Evolutionary conservation across 371 early-diverging fungal species (phyloP), one percentile per base, ranked within the genome.

Genomic region (Blastocladiella emersonii): DNA sequence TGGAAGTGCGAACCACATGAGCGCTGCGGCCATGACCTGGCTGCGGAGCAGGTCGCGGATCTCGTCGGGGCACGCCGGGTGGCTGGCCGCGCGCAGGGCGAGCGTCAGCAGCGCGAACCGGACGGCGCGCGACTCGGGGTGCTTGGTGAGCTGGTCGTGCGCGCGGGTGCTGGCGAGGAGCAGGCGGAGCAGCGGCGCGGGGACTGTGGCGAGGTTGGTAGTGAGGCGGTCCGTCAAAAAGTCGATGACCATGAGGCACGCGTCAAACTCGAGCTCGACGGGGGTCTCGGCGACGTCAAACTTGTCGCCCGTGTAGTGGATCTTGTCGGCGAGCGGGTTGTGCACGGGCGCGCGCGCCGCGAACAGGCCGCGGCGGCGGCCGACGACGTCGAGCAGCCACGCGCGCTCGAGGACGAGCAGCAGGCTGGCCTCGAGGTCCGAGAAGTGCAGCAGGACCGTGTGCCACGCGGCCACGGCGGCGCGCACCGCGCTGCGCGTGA

Each of bases 291-390:
- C 12, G 2, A 51, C 53, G 25, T 59, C 60, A 19, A 30, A 59
- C 60, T 59, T 59, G 8, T 59, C 41, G 60, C 37, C 60, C 37
- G 60, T 41, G 44, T 59, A 59, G 39, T 59, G 34, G 30, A 59
- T 30, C 44, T 59, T 59, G 60, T 59, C 45, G n/a, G 41, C 41
- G 44, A 59, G 60, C 44, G 60, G 60, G 44, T 59, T 19, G 44
- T 25, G 60, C 13, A 59, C 44, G 25, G 60, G 60, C 4, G 44
- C n/a, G 23, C 8, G 10, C 7, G 45, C 15, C 2, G 27, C 30
- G n/a, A 41, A 59, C 8, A 59, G 44, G 27, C 60, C 60, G 41
- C 27, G 60, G 39, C 43, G 39, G 10, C 23, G 12, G 5, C 10
- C 35, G 30, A 59, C 27, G 15, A 59, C 27, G 39, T 59, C 25